Conservation (phyloP, 164 flowering plant genomes). For the Cinnamomum chago region DNA sequence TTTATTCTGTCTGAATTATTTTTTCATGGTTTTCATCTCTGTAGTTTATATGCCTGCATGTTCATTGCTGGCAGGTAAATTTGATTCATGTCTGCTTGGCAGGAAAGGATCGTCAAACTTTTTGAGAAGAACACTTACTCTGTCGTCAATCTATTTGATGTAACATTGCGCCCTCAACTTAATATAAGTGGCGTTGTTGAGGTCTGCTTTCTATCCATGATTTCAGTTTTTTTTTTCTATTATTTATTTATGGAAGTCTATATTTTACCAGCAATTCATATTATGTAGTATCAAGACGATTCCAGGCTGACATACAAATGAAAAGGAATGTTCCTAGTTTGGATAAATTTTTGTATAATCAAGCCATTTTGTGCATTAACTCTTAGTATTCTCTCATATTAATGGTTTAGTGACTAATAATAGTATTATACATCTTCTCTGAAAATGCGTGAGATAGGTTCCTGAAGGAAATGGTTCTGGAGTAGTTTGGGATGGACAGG, state of each 20-base stretch:
- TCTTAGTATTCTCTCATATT: conserved; percentile 2
- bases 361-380: not conserved
- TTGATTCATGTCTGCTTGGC: conserved; percentile 28
- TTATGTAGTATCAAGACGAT: not conserved
- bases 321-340: conserved; percentile 1
- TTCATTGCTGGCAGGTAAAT: conserved; percentile 15
- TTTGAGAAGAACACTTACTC: conserved; percentile 87
- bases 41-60: not conserved
- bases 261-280: not conserved
- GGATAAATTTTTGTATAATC: not conserved
- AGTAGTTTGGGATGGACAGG: conserved; percentile 86
- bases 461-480: conserved; percentile 99
- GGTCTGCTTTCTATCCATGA: conserved; percentile 35
- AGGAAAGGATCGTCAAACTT: conserved; percentile 77
- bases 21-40: not conserved
- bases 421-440: not conserved
- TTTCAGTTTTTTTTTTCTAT: not conserved
- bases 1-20: not conserved
- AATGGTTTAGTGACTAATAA: not conserved
- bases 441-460: conserved; percentile 35
- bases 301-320: not conserved
- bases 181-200: conserved; percentile 85
- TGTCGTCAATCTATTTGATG: conserved; percentile 93
- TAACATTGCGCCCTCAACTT: conserved; percentile 87
- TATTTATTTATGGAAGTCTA: not conserved